phyloP scores from a whole-genome alignment of 306 rosid genomes.

The Trichosanthes truncata region DNA sequence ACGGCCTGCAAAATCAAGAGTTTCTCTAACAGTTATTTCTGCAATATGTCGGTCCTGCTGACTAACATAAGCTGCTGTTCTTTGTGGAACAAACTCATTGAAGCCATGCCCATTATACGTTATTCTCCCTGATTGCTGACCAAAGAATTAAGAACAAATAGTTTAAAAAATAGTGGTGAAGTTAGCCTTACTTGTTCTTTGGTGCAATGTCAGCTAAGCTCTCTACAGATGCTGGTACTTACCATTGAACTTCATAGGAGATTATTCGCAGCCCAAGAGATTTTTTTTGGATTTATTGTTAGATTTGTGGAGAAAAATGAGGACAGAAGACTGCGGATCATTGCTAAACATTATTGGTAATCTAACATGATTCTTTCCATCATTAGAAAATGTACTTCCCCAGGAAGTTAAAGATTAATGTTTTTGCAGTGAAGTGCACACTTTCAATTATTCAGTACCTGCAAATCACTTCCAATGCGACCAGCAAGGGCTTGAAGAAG shows the following conservation, averaged over 20 bases:
- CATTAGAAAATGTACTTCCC: background rate
- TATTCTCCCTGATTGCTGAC: slow-evolving; percentile 67
- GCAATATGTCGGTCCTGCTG: slow-evolving; percentile 81
- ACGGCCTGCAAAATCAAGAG: slow-evolving; percentile 75
- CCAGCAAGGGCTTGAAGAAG: slow-evolving; percentile 91
- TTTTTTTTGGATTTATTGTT: background rate
- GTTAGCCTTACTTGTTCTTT: background rate
- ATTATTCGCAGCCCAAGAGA: background rate
- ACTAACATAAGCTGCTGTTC: slow-evolving; percentile 84
- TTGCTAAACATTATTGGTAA: background rate
- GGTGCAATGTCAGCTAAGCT: background rate
- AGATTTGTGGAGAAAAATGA: background rate
- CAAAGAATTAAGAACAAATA: slow-evolving; percentile 1
- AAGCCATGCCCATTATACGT: slow-evolving; percentile 79
- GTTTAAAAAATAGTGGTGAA: slow-evolving; percentile 3
- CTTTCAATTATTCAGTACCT: slow-evolving; percentile 40
- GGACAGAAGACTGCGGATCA: background rate
- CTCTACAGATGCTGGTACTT: background rate
- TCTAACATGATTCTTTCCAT: background rate
- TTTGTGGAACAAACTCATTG: slow-evolving; percentile 86
- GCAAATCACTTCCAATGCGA: slow-evolving; percentile 69
- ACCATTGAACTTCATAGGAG: background rate
- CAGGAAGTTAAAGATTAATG: background rate
- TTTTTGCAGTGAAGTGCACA: background rate
- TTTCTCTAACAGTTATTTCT: slow-evolving; percentile 93